Evolutionary conservation across 345 rosid genomes (phyloP), one percentile per base, ranked within the genome.

Genomic region (Erodium maritimum): DNA sequence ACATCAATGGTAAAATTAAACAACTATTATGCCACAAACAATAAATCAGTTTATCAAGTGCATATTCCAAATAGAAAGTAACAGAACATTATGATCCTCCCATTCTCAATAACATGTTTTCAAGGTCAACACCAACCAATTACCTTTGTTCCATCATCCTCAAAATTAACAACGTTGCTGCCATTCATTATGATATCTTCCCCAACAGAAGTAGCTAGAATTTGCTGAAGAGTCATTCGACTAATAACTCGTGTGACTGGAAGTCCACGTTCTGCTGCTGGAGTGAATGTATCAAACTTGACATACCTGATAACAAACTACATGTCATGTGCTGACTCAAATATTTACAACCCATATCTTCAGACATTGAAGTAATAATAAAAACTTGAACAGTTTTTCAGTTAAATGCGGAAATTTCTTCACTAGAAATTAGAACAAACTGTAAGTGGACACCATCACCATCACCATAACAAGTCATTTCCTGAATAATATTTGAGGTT

Each of bases 251-350:
- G 75, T 21, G 99, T 93, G 53, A 89, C 91, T 1, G 96, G 99
- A 63, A 93, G 90, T 61, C 95, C 96, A 54, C 75, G 55, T 72
- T 87, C 90, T 0, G 77, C 96, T 23, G 95, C 95, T 55, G 96
- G 95, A 53, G 96, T 89, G 80, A 93, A 93, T 24, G 90, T 85
- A 72, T 93, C 99, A 71, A 93, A 89, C 86, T 89, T 89, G 55
- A 83, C 62, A 56, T 79, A 89, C 99, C 96, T 86, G 84, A 65
- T 75, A 62, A 63, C 59, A 61, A 72, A 61, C 52, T 25, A 54
- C 25, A 51, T 24, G 42, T 68, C 48, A 51, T 63, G 51, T 65
- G 59, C 57, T 66, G 45, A 74, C 23, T 66, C 24, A 23, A 19
- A 34, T 22, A 57, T 21, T 13, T 33, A 21, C 23, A 23, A 23